These are phyloP conservation scores for Talaromyces ruber DNA, from an alignment of 495 filamentous ascomycete species.

Conservation along the genomic window DNA sequence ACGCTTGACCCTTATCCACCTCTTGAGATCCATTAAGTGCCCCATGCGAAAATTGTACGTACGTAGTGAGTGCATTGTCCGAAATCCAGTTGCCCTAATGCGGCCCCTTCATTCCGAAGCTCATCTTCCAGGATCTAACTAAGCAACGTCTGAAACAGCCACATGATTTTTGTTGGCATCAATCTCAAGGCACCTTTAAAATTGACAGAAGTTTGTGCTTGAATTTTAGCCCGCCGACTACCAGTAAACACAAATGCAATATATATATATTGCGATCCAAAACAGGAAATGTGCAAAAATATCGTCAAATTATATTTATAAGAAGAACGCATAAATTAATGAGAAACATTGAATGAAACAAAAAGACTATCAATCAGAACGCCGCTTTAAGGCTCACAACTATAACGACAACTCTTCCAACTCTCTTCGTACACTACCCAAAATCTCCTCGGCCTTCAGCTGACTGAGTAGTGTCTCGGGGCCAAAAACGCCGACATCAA, in stretches of 20 bases:
- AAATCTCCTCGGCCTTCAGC: slow-evolving; percentile 13
- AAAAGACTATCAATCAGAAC: neutral
- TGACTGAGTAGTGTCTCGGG: slow-evolving; percentile 14
- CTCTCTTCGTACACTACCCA: slow-evolving; percentile 12
- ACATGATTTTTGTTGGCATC: neutral
- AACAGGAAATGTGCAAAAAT: neutral
- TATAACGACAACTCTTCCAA: neutral
- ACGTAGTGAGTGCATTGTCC: neutral
- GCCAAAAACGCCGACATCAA: slow-evolving; percentile 29
- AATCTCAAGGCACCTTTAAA: neutral
- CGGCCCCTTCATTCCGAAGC: neutral
- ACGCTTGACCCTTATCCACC: neutral
- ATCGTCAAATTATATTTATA: neutral
- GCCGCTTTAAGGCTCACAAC: neutral
- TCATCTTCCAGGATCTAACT: neutral
- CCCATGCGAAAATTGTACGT: neutral
- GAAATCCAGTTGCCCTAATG: neutral
- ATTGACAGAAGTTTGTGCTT: neutral
- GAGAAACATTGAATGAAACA: neutral
- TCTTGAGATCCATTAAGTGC: neutral
- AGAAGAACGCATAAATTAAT: neutral
- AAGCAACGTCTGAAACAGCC: neutral
- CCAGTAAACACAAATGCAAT: neutral
- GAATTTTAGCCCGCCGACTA: neutral
- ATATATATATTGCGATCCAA: neutral